A percentile compares a stretch with the other conserved stretches of the same genome.
Conservation (phyloP, 1,139 yeast genomes). For the Wickerhamomyces sp. region DNA sequence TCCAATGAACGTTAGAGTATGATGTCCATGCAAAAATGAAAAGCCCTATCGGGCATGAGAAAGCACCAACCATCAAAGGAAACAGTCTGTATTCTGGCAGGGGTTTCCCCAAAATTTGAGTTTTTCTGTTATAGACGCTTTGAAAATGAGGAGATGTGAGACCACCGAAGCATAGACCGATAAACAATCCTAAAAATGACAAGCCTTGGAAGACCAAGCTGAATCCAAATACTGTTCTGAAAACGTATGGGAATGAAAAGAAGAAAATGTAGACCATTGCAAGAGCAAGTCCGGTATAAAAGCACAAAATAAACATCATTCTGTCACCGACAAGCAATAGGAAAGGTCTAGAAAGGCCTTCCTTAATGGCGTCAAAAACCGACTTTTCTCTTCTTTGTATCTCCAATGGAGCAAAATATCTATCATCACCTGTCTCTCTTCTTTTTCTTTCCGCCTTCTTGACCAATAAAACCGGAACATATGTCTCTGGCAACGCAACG, state of each 20-base stretch:
- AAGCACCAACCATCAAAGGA: conserved; percentile 39
- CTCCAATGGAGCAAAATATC: conserved; percentile 48
- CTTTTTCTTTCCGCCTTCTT: conserved; percentile 54
- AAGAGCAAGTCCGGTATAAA: conserved; percentile 56
- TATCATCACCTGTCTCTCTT: conserved; percentile 52
- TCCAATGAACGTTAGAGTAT: conserved; percentile 59
- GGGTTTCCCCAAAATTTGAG: conserved; percentile 33
- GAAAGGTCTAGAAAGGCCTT: conserved; percentile 47
- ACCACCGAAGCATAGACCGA: conserved; percentile 40
- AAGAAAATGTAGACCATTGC: conserved; percentile 61
- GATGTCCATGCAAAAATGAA: conserved; percentile 79
- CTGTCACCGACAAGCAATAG: conserved; percentile 50
- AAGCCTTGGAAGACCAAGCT: conserved; percentile 47
- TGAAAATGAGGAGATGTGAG: conserved; percentile 30
- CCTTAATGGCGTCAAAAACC: conserved; percentile 32
- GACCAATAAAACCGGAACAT: conserved; percentile 57
- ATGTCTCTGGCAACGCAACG: conserved; percentile 64
- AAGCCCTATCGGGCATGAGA: conserved; percentile 56
- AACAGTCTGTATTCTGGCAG: conserved; percentile 60
- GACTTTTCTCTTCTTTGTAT: conserved; percentile 37
- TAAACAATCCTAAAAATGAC: conserved; percentile 46
- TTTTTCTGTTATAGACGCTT: conserved; percentile 26
- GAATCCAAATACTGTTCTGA: conserved; percentile 42
- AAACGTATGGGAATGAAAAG: conserved; percentile 57
- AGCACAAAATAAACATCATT: conserved; percentile 55